Conservation (phyloP, 148 eudicot species). For the Camellia japonica region DNA sequence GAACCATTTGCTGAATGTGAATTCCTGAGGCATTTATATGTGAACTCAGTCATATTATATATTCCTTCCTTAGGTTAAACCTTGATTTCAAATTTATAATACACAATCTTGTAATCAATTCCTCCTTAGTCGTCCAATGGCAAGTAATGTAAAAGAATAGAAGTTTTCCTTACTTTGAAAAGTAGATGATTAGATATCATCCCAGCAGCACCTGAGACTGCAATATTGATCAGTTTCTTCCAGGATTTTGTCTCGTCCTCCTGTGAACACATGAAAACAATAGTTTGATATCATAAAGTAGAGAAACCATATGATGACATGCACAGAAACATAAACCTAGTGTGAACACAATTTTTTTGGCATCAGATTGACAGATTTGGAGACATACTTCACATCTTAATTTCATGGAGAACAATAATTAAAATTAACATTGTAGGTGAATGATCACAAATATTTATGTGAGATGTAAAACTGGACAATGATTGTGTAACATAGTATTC, state of each 20-base stretch:
- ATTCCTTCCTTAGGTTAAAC: neutral
- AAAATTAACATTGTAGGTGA: neutral
- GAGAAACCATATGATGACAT: neutral
- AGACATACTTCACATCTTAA: neutral
- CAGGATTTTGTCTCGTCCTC: conserved; percentile 82
- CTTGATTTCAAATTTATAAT: neutral
- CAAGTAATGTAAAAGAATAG: neutral
- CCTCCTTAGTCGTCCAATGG: neutral
- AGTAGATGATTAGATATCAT: conserved; percentile 93
- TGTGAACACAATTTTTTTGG: neutral
- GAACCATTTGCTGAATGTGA: neutral
- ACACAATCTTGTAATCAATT: neutral
- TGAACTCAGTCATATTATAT: neutral
- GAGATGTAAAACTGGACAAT: no score
- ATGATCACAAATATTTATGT: neutral
- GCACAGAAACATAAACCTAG: neutral
- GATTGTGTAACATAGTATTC: no score
- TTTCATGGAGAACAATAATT: neutral
- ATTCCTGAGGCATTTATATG: neutral
- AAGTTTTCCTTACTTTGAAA: conserved; percentile 61
- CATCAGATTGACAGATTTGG: conserved; percentile 7
- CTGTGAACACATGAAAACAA: conserved; percentile 33
- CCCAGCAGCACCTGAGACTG: conserved; percentile 98
- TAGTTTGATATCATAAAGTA: neutral
- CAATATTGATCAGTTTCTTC: conserved; percentile 79